Evolutionary conservation across 1,284 basidiomycete species (phyloP), one percentile per base, ranked within the genome.

Genomic region (Takashimella koratensis): DNA sequence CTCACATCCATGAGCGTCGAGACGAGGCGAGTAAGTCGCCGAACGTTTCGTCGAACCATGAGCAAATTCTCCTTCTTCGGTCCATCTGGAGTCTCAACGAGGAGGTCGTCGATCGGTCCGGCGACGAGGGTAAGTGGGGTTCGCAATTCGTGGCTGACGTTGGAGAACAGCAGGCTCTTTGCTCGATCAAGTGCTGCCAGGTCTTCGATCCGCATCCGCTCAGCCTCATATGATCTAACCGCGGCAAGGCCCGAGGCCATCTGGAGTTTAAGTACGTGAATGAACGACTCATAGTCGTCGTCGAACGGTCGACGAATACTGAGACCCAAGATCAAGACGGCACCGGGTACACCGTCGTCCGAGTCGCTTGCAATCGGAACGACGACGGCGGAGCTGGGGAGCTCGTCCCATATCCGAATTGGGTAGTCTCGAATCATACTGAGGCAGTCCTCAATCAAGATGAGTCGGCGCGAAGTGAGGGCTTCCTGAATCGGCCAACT

Each of bases 81-180:
- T 0, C 71, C 67, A 5, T 65, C 56, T 1, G 57, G 48, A 2
- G 64, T 59, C 21, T 72, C 68, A 4, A 54, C 56, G 5, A 72
- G 46, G 4, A 70, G 41, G 48, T 73, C 72, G n/a, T 74, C 70
- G 47, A 74, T 51, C 0, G 72, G 72, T 19, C 69, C 72, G 16
- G 67, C 53, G n/a, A 78, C 72, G 3, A 79, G 60, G 0, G 74
- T 75, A 2, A 78, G 59, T 0, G 77, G 77, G 3, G 76, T 77
- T 2, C 76, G 46, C 1, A 77, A 60, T 54, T 77, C 75, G 58
- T 76, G 75, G 4, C 64, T 68, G 46, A 76, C 65, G 51, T 73
- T 74, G n/a, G 70, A 70, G 59, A 75, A 72, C 24, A 75, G 60
- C 26, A 66, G 27, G 21, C 61, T 69, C 59, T 74, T 76, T 3